Evolutionary conservation across 208 protist genomes (phyloP), one percentile per base, ranked within the genome.

Genomic region (Leishmania tarentolae): DNA sequence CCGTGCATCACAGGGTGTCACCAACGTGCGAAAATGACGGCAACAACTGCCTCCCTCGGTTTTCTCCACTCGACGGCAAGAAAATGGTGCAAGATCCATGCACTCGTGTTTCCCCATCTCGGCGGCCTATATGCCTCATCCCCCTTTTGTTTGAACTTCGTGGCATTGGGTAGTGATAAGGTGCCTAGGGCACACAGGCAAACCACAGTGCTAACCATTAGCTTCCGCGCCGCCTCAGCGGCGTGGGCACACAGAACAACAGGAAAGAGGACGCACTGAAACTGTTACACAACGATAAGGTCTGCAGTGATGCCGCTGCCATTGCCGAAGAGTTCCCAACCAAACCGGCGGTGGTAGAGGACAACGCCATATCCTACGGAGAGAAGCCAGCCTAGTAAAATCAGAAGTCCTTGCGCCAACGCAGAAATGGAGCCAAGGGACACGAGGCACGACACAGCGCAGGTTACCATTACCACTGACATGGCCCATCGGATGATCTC

Each of bases 241-340:
- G 47, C 11, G 28, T 5, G 53, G 47, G 56, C 19, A 77, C 56
- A 24, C 74, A 63, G 13, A 73, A 17, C 8, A 37, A 77, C 56
- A 31, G 5, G 31, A 50, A 21, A 42, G 28, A 28, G 3, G 35
- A 13, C 15, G 15, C 46, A 28, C 5, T 17, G 50, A 65, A 3
- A 15, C 56, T 1, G 74, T 56, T 77, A 85, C 46, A 82, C 9
- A 50, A 85, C 53, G 42, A 85, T 85, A 66, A 85, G 56, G 56
- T 85, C 82, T 44, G 82, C 82, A 3, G 82, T 85, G 21, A 85
- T 74, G 28, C 76, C 72, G 46, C 72, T 66, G 40, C 82, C 82
- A 37, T 63, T 85, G 31, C 82, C 77, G 42, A 85, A 79, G n/a
- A 85, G 47, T 46, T 50, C 56, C 72, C 76, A 79, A 24, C 77